Conservation (phyloP, 2,329 filamentous ascomycete genomes). For the Ceratocystis colombiana region DNA sequence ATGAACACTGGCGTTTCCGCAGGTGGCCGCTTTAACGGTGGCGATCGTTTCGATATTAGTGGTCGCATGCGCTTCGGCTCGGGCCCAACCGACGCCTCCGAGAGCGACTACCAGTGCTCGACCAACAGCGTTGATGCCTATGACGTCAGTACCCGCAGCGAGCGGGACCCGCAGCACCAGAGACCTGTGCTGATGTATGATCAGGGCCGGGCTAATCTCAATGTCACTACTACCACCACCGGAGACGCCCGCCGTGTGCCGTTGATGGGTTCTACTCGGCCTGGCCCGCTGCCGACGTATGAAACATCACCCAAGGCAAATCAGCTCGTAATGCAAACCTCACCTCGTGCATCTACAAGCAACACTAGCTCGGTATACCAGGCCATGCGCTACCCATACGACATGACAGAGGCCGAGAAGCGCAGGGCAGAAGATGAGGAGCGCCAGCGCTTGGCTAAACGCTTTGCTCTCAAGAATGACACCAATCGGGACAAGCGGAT, state of each 20-base stretch:
- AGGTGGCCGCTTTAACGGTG: conserved; percentile 2
- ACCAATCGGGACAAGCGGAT: neutral
- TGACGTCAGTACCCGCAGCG: conserved; percentile 2
- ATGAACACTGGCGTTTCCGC: neutral
- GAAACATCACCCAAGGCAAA: conserved; percentile 11
- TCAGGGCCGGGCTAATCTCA: conserved; percentile 12
- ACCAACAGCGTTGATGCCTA: neutral
- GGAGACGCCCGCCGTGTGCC: neutral
- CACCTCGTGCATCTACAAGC: neutral
- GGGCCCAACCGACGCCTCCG: neutral
- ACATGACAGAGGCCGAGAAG: neutral
- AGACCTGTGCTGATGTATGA: conserved; percentile 16
- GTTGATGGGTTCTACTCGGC: neutral
- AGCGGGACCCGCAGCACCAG: conserved; percentile 14
- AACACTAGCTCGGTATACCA: neutral
- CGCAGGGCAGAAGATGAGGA: neutral
- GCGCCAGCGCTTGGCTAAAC: neutral
- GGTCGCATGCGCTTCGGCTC: neutral
- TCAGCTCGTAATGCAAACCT: neutral
- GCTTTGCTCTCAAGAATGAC: neutral
- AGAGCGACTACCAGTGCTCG: conserved; percentile 8
- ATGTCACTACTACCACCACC: conserved; percentile 10
- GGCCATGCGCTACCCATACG: neutral
- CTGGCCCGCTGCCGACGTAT: neutral
- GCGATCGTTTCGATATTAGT: conserved; percentile 5